Conservation (phyloP, 805 yeast genomes). For the Ogataea kodamae region DNA sequence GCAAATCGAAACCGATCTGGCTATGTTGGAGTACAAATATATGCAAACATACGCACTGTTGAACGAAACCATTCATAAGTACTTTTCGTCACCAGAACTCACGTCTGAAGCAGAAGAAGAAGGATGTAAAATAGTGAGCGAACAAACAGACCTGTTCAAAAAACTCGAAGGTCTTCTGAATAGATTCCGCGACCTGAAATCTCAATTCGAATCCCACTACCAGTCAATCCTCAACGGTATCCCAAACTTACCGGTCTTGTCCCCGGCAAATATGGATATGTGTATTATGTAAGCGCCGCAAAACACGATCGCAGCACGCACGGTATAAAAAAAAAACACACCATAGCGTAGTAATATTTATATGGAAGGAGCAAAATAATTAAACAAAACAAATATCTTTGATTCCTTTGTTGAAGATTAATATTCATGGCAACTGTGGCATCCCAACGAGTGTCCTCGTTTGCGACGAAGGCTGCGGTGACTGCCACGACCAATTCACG, state of each 20-base stretch:
- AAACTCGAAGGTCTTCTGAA: slow-evolving; percentile 23
- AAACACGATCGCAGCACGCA: too few species aligned
- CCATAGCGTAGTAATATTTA: too few species aligned
- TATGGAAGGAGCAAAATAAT: too few species aligned
- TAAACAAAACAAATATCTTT: too few species aligned
- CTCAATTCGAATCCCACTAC: slow-evolving; percentile 21
- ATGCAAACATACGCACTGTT: slow-evolving; percentile 24
- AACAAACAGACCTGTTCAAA: slow-evolving; percentile 24
- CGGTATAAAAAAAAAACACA: too few species aligned
- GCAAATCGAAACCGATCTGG: slow-evolving; percentile 25
- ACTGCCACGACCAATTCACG: slow-evolving; percentile 12
- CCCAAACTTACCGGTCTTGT: too few species aligned
- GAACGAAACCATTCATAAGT: slow-evolving; percentile 25
- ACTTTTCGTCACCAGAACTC: slow-evolving; percentile 25
- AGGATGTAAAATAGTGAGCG: slow-evolving; percentile 24
- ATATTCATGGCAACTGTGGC: slow-evolving; percentile 13
- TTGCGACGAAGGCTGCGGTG: slow-evolving; percentile 28
- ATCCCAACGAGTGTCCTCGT: slow-evolving; percentile 18
- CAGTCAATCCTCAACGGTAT: too few species aligned
- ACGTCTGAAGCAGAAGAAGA: slow-evolving; percentile 24
- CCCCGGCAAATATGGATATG: too few species aligned
- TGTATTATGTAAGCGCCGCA: too few species aligned
- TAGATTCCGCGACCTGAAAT: slow-evolving; percentile 15
- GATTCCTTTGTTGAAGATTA: too few species aligned
- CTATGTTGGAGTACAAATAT: slow-evolving; percentile 28